Evolutionary conservation across 2,329 filamentous ascomycete species (phyloP).

Genomic region (Claviceps digitariae): DNA sequence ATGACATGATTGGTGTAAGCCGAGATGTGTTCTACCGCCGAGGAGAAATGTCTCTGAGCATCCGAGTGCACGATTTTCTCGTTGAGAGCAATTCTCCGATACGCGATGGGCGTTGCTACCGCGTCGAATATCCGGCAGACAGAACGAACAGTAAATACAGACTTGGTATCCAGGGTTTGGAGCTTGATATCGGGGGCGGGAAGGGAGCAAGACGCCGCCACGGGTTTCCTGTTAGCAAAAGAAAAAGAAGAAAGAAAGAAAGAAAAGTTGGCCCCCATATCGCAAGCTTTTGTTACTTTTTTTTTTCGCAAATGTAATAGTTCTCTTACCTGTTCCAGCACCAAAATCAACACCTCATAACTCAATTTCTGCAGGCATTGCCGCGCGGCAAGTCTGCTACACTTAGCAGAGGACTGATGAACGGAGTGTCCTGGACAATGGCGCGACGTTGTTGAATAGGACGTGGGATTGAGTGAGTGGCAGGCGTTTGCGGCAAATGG

Average conservation of each 20-base stretch:
- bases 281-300: too few relatives aligned
- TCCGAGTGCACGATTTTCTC: slow-evolving; percentile 21
- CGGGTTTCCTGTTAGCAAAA: neutral
- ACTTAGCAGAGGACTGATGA: neutral
- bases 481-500: neutral
- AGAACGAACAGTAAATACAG: slow-evolving; percentile 22
- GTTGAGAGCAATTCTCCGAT: slow-evolving; percentile 25
- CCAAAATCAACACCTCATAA: slow-evolving; percentile 1
- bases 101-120: slow-evolving; percentile 27
- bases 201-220: neutral
- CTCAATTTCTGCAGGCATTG: slow-evolving; percentile 1
- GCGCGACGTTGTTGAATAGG: neutral
- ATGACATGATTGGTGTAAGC: slow-evolving; percentile 26
- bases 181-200: neutral
- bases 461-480: neutral
- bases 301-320: neutral
- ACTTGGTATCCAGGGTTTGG: slow-evolving; percentile 3
- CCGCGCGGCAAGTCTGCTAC: neutral
- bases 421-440: neutral
- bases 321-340: slow-evolving; percentile 4
- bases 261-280: neutral
- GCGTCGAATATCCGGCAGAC: slow-evolving; percentile 26
- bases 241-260: too few relatives aligned
- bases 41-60: slow-evolving; percentile 19
- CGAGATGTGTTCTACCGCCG: slow-evolving; percentile 22